A percentile compares a stretch with the other conserved stretches of the same genome.
These are phyloP conservation scores for Eutrema yunnanense DNA, from an alignment of 345 rosid genomes.

Conservation along the genomic window DNA sequence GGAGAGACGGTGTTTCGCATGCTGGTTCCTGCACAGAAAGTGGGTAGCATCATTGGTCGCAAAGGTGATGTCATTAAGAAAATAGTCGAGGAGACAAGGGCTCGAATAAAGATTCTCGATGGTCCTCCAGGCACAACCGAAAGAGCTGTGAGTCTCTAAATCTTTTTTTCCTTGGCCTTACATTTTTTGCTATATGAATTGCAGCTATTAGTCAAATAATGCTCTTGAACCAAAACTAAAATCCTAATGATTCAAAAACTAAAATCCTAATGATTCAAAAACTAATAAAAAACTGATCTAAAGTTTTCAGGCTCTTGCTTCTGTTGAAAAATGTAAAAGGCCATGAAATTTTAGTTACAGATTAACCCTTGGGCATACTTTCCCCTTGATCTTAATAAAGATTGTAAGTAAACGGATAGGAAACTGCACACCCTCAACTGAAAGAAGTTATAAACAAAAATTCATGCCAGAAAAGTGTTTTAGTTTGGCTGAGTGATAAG, in stretches of 20 bases:
- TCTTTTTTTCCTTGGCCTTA: conserved; percentile 3
- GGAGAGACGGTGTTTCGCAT: conserved; percentile 98
- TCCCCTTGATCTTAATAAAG: background rate
- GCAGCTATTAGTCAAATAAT: background rate
- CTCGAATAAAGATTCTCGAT: conserved; percentile 94
- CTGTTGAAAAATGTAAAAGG: background rate
- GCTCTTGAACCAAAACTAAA: background rate
- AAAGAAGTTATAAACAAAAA: conserved; percentile 4
- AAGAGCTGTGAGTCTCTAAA: conserved; percentile 82
- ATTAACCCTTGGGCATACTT: background rate
- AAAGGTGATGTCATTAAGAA: conserved; percentile 96
- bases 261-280: background rate
- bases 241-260: background rate
- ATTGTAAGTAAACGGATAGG: conserved; percentile 13
- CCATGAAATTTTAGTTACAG: background rate
- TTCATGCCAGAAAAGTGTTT: background rate
- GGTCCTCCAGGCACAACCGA: conserved; percentile 99
- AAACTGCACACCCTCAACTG: conserved; percentile 8
- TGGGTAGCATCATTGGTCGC: conserved; percentile 97
- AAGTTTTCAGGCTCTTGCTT: background rate
- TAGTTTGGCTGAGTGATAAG: conserved; percentile 11
- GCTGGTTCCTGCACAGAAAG: conserved; percentile 97
- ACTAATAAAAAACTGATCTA: background rate
- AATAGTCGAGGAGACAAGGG: conserved; percentile 96
- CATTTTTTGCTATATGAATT: conserved; percentile 9